phyloP scores from a whole-genome alignment of 2,329 filamentous ascomycete genomes.

The Boeremia exigua region DNA sequence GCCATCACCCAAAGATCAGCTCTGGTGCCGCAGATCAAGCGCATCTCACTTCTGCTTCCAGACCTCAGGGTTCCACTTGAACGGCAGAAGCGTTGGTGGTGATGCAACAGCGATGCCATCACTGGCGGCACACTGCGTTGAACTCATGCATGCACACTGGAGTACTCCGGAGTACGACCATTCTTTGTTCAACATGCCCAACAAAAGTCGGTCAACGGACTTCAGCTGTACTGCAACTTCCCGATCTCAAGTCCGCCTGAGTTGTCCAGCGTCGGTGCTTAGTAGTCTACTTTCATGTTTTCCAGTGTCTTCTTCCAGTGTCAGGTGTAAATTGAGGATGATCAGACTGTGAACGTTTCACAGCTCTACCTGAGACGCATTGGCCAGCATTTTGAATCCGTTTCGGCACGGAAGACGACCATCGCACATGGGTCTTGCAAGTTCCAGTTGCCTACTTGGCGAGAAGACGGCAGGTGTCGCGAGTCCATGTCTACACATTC shows the following conservation, averaged over 20 bases:
- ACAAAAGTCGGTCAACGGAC: constrained; percentile 4
- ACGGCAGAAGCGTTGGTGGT: constrained; percentile 8
- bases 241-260: background rate
- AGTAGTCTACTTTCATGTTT: background rate
- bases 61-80: constrained; percentile 13
- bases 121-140: constrained; percentile 3
- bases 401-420: constrained; percentile 2
- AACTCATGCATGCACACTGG: constrained; percentile 9
- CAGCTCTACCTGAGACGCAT: constrained; percentile 13
- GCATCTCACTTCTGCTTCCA: constrained; percentile 10
- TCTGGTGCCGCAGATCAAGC: constrained; percentile 17
- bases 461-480: constrained; percentile 3
- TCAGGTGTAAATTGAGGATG: background rate
- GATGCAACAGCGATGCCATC: constrained; percentile 10
- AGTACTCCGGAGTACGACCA: constrained; percentile 8
- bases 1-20: constrained; percentile 6
- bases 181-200: constrained; percentile 3
- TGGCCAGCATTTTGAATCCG: constrained; percentile 5
- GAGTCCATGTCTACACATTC: constrained; percentile 1
- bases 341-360: constrained; percentile 8
- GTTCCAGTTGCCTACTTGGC: background rate
- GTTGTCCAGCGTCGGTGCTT: background rate
- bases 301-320: background rate
- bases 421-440: constrained; percentile 4
- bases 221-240: background rate